Evolutionary conservation across 1,139 yeast genomes (phyloP), one percentile per base, ranked within the genome.

Genomic region (Magnusiomyces clavatus): DNA sequence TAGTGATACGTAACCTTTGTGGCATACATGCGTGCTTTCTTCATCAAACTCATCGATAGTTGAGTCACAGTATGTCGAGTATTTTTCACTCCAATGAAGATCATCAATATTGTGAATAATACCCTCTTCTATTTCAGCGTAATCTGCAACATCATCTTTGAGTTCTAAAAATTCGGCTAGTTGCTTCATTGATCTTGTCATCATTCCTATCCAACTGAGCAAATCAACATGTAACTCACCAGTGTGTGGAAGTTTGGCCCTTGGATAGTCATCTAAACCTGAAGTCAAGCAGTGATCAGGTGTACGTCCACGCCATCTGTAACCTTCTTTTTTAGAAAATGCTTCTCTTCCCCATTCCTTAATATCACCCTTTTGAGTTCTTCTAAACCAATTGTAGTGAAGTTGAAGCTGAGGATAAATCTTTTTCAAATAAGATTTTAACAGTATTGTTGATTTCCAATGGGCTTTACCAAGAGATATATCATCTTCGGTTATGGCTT

Each of bases 181-280:
- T 52, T 79, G 75, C 58, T 79, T 80, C 81, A 94, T 82, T 0
- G 96, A 80, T 57, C 82, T 75, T 0, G 96, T 80, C 95, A 92
- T 88, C 17, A 86, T 82, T 10, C 96, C 97, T 54, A 92, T 80
- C 99, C 99, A 92, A 11, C 95, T 77, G 50, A 90, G 71, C 54
- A 92, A 73, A 65, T 92, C 99, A 31, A 94, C 92, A 61, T 92
- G 87, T 49, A 92, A 73, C 68, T 92, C 99, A 0, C 95, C 95
- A 42, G 83, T 75, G 66, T 88, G 96, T 0, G 94, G 92, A 11
- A 80, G 82, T 39, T 74, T 70, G 0, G 89, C 85, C 57, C 99
- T 78, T 37, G 99, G 99, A 64, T 90, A 92, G 65, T 92, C 99
- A 67, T 92, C 98, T 43, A 92, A 67, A 0, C 99, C 99, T 69